Percentiles rank a stretch among this genome's conserved stretches.
Evolutionary conservation across 352 stramenopile species (phyloP).

Genomic region (Globisporangium canariense): DNA sequence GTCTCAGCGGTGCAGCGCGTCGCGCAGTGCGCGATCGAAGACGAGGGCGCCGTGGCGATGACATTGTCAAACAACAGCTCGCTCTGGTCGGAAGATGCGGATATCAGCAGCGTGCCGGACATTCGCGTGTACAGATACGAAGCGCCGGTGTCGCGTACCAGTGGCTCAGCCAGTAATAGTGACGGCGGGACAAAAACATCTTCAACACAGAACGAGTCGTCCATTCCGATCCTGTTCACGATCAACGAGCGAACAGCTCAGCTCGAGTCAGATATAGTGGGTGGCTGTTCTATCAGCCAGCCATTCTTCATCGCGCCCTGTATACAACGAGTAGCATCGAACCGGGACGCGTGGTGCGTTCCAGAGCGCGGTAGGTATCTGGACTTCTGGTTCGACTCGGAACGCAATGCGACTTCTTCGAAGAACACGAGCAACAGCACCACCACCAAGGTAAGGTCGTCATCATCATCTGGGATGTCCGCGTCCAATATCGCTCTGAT

Average conservation of each 20-base stretch:
- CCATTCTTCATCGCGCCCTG: slow-evolving; percentile 8
- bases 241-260: not conserved
- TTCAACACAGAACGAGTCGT: slow-evolving; percentile 1
- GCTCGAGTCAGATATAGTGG: not conserved
- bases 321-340: not conserved
- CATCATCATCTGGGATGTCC: not conserved
- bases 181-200: not conserved
- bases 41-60: not conserved
- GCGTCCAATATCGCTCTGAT: not conserved
- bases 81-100: slow-evolving; percentile 9
- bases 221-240: slow-evolving; percentile 5
- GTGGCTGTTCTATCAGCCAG: not conserved
- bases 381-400: slow-evolving; percentile 8
- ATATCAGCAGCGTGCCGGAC: slow-evolving; percentile 3
- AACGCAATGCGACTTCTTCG: not conserved
- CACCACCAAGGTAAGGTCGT: not conserved
- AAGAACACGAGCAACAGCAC: not conserved
- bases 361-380: slow-evolving; percentile 5
- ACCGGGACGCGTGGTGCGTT: slow-evolving; percentile 7
- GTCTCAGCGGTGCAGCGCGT: not conserved
- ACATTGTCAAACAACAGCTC: not conserved
- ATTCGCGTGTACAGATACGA: slow-evolving; percentile 1
- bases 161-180: not conserved
- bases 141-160: not conserved
- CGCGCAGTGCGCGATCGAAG: slow-evolving; percentile 10